Evolutionary conservation across 2,329 filamentous ascomycete species (phyloP).

Genomic region (Diplodia mutila): DNA sequence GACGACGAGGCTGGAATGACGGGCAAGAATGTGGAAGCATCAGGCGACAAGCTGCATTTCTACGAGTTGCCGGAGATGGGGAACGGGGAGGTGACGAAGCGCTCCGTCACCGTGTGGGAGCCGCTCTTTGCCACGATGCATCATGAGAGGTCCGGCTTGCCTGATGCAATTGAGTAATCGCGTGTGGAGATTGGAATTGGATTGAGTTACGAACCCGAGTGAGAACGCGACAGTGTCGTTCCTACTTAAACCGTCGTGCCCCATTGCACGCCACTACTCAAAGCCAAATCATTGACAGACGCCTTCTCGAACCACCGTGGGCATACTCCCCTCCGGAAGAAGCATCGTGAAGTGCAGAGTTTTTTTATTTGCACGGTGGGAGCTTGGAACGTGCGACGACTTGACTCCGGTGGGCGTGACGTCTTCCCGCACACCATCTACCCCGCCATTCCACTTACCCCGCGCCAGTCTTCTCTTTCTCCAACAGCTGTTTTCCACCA

Average conservation of each 20-base stretch:
- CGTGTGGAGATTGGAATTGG: not conserved
- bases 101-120: conserved; percentile 55
- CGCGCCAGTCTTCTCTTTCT: not conserved
- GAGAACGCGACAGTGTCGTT: too few relatives aligned
- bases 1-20: conserved; percentile 47
- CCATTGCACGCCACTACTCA: too few relatives aligned
- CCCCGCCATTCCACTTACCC: not conserved
- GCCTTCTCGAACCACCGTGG: too few relatives aligned
- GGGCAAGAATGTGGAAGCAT: conserved; percentile 53
- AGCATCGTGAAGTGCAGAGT: not conserved
- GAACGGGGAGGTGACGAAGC: conserved; percentile 49
- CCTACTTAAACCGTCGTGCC: too few relatives aligned
- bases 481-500: not conserved
- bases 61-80: conserved; percentile 42
- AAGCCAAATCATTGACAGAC: too few relatives aligned
- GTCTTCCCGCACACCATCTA: not conserved
- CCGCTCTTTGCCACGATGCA: conserved; percentile 53
- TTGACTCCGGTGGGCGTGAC: conserved; percentile 9
- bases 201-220: not conserved
- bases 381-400: not conserved
- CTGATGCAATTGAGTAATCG: conserved; percentile 36
- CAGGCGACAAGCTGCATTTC: conserved; percentile 47
- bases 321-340: not conserved
- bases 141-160: conserved; percentile 48
- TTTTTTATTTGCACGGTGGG: not conserved